These are phyloP conservation scores for Carnegiea gigantea DNA, from an alignment of 179 eudicot genomes.

Conservation along the genomic window DNA sequence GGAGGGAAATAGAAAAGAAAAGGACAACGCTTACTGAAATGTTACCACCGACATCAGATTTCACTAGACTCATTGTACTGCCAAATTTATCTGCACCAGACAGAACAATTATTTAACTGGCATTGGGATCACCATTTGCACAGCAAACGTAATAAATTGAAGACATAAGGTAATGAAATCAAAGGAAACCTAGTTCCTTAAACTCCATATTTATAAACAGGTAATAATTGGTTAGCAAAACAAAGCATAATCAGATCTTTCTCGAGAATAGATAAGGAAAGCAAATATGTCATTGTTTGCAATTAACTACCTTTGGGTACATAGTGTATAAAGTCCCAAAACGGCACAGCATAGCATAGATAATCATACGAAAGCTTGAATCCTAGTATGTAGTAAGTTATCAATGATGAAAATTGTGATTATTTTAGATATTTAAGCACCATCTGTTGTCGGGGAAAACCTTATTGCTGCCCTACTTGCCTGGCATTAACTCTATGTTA, in stretches of 20 bases:
- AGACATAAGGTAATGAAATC: not conserved
- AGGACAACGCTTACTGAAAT: conserved; percentile 49
- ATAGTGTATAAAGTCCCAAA: not conserved
- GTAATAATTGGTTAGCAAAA: too few species aligned
- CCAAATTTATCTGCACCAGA: conserved; percentile 80
- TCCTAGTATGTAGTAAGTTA: not conserved
- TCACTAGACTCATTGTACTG: conserved; percentile 77
- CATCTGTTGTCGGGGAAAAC: too few species aligned
- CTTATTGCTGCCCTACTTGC: too few species aligned
- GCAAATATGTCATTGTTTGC: not conserved
- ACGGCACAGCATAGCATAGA: not conserved
- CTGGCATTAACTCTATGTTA: too few species aligned
- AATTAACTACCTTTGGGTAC: not conserved
- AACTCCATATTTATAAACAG: too few species aligned
- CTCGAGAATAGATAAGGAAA: not conserved
- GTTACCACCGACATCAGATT: conserved; percentile 82
- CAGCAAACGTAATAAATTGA: not conserved
- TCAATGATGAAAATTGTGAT: too few species aligned
- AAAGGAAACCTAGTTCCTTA: not conserved
- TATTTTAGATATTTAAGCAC: too few species aligned
- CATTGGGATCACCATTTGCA: not conserved
- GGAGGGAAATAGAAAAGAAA: not conserved
- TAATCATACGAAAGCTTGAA: not conserved
- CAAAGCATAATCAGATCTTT: too few species aligned
- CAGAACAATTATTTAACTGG: not conserved